phyloP scores from a whole-genome alignment of 2,329 filamentous ascomycete species.

The Fusarium papillatum region DNA sequence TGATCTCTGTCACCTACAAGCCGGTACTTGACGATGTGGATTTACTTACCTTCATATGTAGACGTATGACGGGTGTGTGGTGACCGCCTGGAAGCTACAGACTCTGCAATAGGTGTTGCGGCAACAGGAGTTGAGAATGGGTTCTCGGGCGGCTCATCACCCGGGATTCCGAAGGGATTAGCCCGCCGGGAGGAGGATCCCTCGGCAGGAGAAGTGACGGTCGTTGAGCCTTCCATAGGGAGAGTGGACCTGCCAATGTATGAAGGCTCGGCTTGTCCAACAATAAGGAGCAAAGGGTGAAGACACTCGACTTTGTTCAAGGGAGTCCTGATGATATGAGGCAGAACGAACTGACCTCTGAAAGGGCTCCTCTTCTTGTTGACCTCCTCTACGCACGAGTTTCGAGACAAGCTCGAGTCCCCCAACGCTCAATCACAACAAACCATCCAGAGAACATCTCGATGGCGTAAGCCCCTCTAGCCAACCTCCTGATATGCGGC shows the following conservation, averaged over 20 bases:
- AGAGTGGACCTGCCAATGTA: conserved; percentile 25
- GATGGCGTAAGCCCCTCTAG: conserved; percentile 3
- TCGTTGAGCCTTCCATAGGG: conserved; percentile 35
- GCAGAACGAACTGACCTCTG: conserved; percentile 5
- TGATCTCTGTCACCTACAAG: not conserved
- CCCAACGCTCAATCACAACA: conserved; percentile 7
- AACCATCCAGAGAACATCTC: conserved; percentile 1
- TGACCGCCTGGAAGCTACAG: conserved; percentile 28
- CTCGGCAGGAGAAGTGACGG: conserved; percentile 24
- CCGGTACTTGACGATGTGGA: accelerated
- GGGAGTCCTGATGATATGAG: conserved; percentile 4
- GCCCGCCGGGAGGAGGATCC: conserved; percentile 14
- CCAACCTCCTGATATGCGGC: conserved; percentile 20
- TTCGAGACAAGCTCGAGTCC: not conserved
- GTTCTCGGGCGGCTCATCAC: conserved; percentile 32
- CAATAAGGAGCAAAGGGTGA: conserved; percentile 20
- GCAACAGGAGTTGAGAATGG: conserved; percentile 37
- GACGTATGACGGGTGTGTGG: conserved; percentile 20
- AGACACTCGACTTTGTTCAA: conserved; percentile 10
- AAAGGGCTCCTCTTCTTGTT: conserved; percentile 6
- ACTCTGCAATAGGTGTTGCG: conserved; percentile 35
- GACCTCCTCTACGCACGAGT: not conserved
- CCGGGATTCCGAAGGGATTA: conserved; percentile 29
- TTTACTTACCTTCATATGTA: conserved; percentile 28
- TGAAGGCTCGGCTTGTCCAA: conserved; percentile 16